These are phyloP conservation scores for Cladorrhinum sp. DNA, from an alignment of 2,329 filamentous ascomycete genomes.

Conservation along the genomic window DNA sequence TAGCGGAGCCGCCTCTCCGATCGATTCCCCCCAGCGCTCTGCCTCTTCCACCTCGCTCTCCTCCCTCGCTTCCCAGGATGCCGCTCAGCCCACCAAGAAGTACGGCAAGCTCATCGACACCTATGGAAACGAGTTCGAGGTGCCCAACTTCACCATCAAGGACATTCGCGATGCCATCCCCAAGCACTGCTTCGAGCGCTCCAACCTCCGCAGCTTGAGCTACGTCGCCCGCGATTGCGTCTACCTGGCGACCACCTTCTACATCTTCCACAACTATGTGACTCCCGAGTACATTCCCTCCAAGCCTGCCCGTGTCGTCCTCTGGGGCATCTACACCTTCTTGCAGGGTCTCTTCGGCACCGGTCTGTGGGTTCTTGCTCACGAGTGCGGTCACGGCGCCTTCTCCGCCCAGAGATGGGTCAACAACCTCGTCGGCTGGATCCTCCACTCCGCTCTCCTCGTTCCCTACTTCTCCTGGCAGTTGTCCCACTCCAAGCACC, in stretches of 20 bases:
- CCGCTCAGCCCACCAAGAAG: conserved; percentile 32
- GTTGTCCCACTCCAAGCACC: conserved; percentile 98
- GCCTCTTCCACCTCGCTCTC: conserved; percentile 90
- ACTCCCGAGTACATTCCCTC: conserved; percentile 80
- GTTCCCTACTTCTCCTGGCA: conserved; percentile 99
- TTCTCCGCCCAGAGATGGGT: conserved; percentile 89
- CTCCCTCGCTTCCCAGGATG: conserved; percentile 69
- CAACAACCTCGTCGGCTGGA: conserved; percentile 88
- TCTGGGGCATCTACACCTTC: conserved; percentile 67
- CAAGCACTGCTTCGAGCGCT: conserved; percentile 94
- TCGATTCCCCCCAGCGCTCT: conserved; percentile 58
- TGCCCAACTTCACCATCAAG: conserved; percentile 96
- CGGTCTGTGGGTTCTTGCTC: conserved; percentile 91
- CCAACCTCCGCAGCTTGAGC: conserved; percentile 66
- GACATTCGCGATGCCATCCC: conserved; percentile 96
- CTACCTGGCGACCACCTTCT: conserved; percentile 73
- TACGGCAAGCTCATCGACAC: conserved; percentile 78
- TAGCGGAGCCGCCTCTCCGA: conserved; percentile 56
- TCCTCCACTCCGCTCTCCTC: conserved; percentile 49
- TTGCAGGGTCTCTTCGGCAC: conserved; percentile 91
- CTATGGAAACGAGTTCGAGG: conserved; percentile 89
- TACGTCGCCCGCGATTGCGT: conserved; percentile 83
- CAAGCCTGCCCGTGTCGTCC: conserved; percentile 59
- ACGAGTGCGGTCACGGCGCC: conserved; percentile 96
- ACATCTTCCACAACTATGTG: conserved; percentile 83